Percentiles rank a stretch among this genome's conserved stretches.
Conservation (phyloP, 805 yeast species). For the Saccharomycopsis synnaedendra region DNA sequence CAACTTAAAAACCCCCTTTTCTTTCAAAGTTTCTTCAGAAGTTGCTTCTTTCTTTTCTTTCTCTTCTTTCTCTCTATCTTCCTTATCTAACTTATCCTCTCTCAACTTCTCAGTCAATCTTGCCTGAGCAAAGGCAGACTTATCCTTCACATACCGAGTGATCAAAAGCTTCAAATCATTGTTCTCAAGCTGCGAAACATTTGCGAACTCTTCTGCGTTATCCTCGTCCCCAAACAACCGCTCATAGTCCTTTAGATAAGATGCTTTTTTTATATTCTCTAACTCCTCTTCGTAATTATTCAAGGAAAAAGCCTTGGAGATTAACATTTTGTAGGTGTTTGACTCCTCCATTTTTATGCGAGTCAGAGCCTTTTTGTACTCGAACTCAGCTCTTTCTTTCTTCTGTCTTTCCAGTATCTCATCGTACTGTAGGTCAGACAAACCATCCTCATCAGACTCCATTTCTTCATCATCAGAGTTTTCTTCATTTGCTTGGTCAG, state of each 20-base stretch:
- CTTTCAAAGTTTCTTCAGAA: too few species aligned
- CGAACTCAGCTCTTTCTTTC: too few species aligned
- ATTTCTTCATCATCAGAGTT: too few species aligned
- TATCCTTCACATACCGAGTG: constrained; percentile 3
- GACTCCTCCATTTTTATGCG: too few species aligned
- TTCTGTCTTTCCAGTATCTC: too few species aligned
- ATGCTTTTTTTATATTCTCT: too few species aligned
- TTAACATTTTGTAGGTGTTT: not conserved
- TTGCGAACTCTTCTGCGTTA: not conserved
- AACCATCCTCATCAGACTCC: not conserved
- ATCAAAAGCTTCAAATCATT: not conserved
- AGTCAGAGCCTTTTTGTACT: too few species aligned
- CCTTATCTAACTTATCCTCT: constrained; percentile 34
- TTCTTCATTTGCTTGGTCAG: not conserved
- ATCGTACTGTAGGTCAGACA: not conserved
- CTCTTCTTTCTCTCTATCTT: constrained; percentile 28
- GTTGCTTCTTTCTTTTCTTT: constrained; percentile 16
- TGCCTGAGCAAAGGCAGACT: constrained; percentile 25
- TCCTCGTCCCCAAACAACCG: not conserved
- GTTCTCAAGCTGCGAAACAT: not conserved
- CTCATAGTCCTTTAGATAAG: too few species aligned
- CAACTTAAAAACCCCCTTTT: too few species aligned
- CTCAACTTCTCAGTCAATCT: constrained; percentile 26
- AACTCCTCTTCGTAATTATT: too few species aligned
- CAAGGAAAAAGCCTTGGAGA: too few species aligned